Conservation (phyloP, 192 early-diverging fungal genomes). For the Mortierella claussenii region DNA sequence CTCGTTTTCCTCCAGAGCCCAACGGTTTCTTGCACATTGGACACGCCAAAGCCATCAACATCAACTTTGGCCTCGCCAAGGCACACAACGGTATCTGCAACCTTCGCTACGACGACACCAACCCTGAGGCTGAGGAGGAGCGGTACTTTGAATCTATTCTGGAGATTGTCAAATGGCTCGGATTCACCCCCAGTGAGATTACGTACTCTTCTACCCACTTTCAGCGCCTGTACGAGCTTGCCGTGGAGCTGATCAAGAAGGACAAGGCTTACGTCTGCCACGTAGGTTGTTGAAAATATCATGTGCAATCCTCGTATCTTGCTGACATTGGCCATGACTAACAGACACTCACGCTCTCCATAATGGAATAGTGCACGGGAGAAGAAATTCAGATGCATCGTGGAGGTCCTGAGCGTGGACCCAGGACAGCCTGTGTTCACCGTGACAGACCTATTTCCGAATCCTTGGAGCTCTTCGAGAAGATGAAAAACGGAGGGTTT, state of each 20-base stretch:
- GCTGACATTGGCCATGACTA: neutral
- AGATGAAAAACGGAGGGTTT: slow-evolving; percentile 99
- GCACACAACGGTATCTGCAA: slow-evolving; percentile 91
- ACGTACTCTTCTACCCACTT: slow-evolving; percentile 99
- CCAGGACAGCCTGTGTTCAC: slow-evolving; percentile 89
- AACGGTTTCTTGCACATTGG: slow-evolving; percentile 99
- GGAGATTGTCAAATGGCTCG: slow-evolving; percentile 95
- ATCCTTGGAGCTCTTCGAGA: slow-evolving; percentile 92
- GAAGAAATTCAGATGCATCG: slow-evolving; percentile 93
- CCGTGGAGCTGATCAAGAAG: slow-evolving; percentile 87
- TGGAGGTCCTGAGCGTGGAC: slow-evolving; percentile 90
- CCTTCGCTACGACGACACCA: slow-evolving; percentile 77
- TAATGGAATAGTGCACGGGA: slow-evolving; percentile 83
- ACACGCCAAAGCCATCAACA: slow-evolving; percentile 99
- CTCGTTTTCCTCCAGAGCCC: slow-evolving; percentile 99
- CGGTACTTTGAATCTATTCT: slow-evolving; percentile 95
- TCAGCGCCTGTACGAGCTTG: slow-evolving; percentile 94
- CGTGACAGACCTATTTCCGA: slow-evolving; percentile 93
- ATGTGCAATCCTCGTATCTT: neutral
- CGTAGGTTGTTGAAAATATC: slow-evolving; percentile 11
- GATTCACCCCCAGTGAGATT: slow-evolving; percentile 90
- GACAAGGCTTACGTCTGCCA: slow-evolving; percentile 84
- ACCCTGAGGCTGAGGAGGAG: slow-evolving; percentile 91
- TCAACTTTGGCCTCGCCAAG: slow-evolving; percentile 98
- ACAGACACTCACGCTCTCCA: neutral